phyloP scores from a whole-genome alignment of 2,329 filamentous ascomycete species.

The Clarireedia paspali region DNA sequence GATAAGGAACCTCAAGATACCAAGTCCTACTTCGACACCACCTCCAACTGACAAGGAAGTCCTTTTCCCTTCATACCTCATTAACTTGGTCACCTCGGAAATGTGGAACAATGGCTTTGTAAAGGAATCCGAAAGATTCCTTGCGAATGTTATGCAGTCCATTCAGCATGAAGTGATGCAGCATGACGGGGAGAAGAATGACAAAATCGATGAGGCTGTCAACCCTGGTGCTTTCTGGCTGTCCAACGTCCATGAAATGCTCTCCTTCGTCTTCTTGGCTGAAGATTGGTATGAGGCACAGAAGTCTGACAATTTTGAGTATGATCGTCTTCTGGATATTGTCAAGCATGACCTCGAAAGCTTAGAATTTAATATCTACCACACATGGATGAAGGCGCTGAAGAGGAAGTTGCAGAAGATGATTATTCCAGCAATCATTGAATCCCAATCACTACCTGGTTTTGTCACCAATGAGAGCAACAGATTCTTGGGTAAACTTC shows the following conservation, averaged over 20 bases:
- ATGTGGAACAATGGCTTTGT: constrained; percentile 99
- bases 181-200: constrained; percentile 60
- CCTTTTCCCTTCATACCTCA: constrained; percentile 95
- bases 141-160: constrained; percentile 99
- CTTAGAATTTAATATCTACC: constrained; percentile 99
- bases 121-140: constrained; percentile 97
- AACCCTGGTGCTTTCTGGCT: constrained; percentile 98
- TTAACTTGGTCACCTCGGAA: constrained; percentile 97
- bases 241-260: constrained; percentile 98
- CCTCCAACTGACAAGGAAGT: constrained; percentile 97
- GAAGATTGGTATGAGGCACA: constrained; percentile 99
- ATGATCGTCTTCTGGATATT: constrained; percentile 93
- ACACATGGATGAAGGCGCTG: constrained; percentile 99
- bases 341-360: constrained; percentile 98
- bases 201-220: constrained; percentile 70
- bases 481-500: constrained; percentile 92
- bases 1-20: constrained; percentile 95
- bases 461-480: constrained; percentile 99
- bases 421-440: constrained; percentile 98
- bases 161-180: constrained; percentile 99
- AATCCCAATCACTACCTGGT: constrained; percentile 93
- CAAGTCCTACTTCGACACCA: constrained; percentile 75
- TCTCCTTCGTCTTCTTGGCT: constrained; percentile 97
- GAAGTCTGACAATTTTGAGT: constrained; percentile 99
- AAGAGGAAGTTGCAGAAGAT: constrained; percentile 99